Conservation (phyloP, 805 yeast genomes). For the Saturnispora halmiae region DNA sequence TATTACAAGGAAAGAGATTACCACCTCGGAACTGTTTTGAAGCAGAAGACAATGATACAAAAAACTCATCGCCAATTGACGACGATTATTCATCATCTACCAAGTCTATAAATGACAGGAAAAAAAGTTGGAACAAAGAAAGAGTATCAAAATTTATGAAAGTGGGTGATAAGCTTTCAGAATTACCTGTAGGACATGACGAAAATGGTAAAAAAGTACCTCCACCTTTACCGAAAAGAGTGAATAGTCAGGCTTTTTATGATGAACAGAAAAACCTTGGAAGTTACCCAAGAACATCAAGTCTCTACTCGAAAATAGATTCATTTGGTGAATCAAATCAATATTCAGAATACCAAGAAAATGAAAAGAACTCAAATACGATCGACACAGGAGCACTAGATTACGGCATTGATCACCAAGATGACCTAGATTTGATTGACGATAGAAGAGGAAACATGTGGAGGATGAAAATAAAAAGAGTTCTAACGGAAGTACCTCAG, state of each 20-base stretch:
- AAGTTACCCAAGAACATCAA: neutral
- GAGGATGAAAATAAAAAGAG: slow-evolving; percentile 42
- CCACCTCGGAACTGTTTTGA: neutral
- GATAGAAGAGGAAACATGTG: slow-evolving; percentile 49
- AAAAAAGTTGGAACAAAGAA: slow-evolving; percentile 7
- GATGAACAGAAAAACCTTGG: neutral
- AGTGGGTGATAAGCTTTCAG: slow-evolving; percentile 1
- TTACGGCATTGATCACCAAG: too few relatives aligned
- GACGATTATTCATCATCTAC: neutral
- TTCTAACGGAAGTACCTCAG: slow-evolving; percentile 33
- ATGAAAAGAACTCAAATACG: too few relatives aligned
- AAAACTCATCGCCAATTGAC: neutral
- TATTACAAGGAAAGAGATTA: slow-evolving; percentile 16
- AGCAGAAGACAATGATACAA: neutral
- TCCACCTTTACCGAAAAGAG: neutral
- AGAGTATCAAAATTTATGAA: slow-evolving; percentile 3
- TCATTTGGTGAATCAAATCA: too few relatives aligned
- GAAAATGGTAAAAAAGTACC: neutral
- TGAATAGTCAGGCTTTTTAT: too few relatives aligned
- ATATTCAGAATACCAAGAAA: neutral
- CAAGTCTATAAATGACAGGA: neutral
- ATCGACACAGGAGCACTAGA: too few relatives aligned
- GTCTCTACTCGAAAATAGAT: too few relatives aligned
- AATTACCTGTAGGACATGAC: neutral
- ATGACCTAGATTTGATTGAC: too few relatives aligned